These are phyloP conservation scores for Nicotiana paniculata DNA, from an alignment of 257 asterid genomes.

Conservation along the genomic window DNA sequence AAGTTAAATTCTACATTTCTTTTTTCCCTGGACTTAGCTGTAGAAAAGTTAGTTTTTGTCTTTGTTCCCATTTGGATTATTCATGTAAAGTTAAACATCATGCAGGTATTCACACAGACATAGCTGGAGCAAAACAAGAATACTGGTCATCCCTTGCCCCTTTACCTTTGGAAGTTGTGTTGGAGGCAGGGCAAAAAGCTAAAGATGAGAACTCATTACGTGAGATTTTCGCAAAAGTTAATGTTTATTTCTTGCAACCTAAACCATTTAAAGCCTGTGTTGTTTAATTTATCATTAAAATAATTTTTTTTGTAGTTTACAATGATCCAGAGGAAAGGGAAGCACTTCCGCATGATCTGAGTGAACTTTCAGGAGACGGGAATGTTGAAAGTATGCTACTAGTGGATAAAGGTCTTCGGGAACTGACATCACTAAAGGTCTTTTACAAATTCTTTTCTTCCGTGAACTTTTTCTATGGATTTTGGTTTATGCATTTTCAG, in stretches of 20 bases:
- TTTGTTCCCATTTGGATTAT: not conserved
- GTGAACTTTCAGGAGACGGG: constrained; percentile 42
- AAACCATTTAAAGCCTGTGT: not conserved
- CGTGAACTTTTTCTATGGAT: not conserved
- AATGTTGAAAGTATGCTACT: constrained; percentile 83
- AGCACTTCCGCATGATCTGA: constrained; percentile 18
- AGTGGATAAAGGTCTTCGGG: constrained; percentile 86
- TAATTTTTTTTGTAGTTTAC: constrained; percentile 26
- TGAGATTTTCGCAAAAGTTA: constrained; percentile 16
- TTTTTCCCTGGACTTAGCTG: not conserved
- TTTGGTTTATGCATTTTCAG: no score
- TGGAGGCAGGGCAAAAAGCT: constrained; percentile 73
- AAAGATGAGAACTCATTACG: constrained; percentile 44
- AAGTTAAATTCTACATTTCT: not conserved
- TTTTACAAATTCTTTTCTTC: not conserved
- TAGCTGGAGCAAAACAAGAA: constrained; percentile 62
- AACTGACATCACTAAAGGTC: constrained; percentile 78
- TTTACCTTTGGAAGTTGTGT: constrained; percentile 57
- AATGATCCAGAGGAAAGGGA: constrained; percentile 67
- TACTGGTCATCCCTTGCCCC: constrained; percentile 81
- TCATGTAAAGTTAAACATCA: not conserved
- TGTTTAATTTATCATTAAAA: constrained; percentile 4
- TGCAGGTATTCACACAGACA: constrained; percentile 77
- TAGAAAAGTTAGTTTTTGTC: not conserved
- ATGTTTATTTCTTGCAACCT: not conserved